Base-by-base conservation (phyloP, 805 yeast species). In the Candida pini region DNA sequence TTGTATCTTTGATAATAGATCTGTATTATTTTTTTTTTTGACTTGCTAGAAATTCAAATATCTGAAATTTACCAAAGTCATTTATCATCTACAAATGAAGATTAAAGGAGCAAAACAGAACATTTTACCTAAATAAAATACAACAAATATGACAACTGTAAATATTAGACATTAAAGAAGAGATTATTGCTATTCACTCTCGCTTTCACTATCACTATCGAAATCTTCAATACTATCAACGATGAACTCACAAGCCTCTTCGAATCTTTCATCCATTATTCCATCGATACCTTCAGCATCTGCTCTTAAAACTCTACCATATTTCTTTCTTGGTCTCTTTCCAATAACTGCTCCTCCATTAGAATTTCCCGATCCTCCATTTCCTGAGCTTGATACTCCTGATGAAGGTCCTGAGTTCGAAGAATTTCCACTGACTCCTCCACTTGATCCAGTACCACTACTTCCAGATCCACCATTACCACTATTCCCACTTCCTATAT, bases 251-350 rank as follows among this genome's bases (percentile, higher is more conserved):
- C 83, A 71, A 2, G 89, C 84, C 51, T 88, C 97, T 20, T 81
- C 87, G 45, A 85, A 84, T 53, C 88, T 68, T 54, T 86, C 96
- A 40, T 78, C 79, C 34, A 87, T 71, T 10, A 86, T 75, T 40
- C 82, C 83, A 62, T 77, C 81, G 39, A 89, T 53, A 2, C 90
- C 88, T 47, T 82, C 90, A 18, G 68, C 63, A 28, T 78, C 77
- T 5, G 92, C 73, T 47, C 80, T 76, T 34, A 89, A 60, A 3
- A 92, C 96, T 40, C 96, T 72, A 16, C 98, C 98, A 52, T 79
- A 87, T 58, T 88, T 90, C 58, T 85, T 78, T 54, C 97, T 75
- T 25, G 96, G 96, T 53, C 80, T 73, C 52, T 86, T 87, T 34
- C 9, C 20, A 9, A 10, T 49, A 48, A 33, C 49, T 41, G 15